Evolutionary conservation across 805 yeast species (phyloP), one percentile per base, ranked within the genome.

Genomic region (Phaffomyces opuntiae): DNA sequence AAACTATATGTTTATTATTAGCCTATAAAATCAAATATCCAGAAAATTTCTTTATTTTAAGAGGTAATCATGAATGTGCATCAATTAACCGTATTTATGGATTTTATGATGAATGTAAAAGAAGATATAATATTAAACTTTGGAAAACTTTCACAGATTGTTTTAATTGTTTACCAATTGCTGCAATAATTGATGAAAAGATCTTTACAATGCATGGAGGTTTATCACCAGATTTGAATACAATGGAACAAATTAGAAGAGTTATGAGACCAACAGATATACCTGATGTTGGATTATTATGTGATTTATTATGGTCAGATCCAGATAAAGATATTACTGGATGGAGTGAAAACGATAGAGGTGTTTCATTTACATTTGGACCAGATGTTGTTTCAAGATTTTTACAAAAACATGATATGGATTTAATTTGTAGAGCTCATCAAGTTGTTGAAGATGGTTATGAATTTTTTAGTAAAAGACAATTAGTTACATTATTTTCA

Each of bases 171-270:
- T 77, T 91, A 65, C 99, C 99, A 51, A 91, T 91, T 64, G 98
- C 99, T 49, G 98, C 98, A 46, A 91, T 93, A 58, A 87, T 91
- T 59, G 99, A 91, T 67, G 98, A 91, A 68, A 90, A 91, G 73
- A 93, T 91, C 67, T 90, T 91, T 68, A 87, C 97, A 55, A 91
- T 93, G 98, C 99, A 91, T 70, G 99, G 99, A 62, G 99, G 99
- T 51, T 75, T 91, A 60, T 86, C 96, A 38, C 99, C 99, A 40
- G 98, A 91, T 71, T 79, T 91, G 66, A 93, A 90, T 72, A 80
- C 95, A 50, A 91, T 91, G 98, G 98, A 93, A 67, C 98, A 91
- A 70, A 93, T 91, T 63, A 85, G 98, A 75, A 82, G 97, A 66
- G 96, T 91, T 52, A 91, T 90, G 98, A 84, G 99, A 72, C 99